These are phyloP conservation scores for Colletotrichum ledebouriae DNA, from an alignment of 2,329 filamentous ascomycete genomes.

Conservation along the genomic window DNA sequence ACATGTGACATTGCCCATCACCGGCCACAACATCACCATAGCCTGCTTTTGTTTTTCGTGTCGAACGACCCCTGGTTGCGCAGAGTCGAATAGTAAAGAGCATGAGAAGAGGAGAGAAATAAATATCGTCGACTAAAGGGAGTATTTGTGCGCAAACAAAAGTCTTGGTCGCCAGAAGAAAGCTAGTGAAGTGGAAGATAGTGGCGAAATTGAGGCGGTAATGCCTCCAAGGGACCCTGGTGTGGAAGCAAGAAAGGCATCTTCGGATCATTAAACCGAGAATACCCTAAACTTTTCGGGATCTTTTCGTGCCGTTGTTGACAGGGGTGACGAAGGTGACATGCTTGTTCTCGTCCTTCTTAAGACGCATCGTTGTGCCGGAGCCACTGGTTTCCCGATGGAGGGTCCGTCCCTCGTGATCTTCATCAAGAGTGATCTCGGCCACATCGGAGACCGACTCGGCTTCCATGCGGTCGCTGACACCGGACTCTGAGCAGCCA, in stretches of 20 bases:
- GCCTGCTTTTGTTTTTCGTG: conserved; percentile 39
- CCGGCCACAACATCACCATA: conserved; percentile 35
- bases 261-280: conserved; percentile 7
- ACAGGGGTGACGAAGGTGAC: conserved; percentile 69
- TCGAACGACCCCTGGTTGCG: conserved; percentile 37
- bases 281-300: conserved; percentile 40
- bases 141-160: conserved; percentile 40
- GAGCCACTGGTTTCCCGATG: conserved; percentile 54
- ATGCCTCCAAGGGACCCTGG: conserved; percentile 21
- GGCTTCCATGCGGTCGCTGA: conserved; percentile 69
- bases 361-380: conserved; percentile 60
- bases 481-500: conserved; percentile 70
- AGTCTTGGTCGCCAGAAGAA: conserved; percentile 42
- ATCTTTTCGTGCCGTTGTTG: conserved; percentile 54
- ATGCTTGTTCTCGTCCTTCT: conserved; percentile 68
- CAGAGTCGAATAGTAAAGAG: conserved; percentile 32
- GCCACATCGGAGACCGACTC: conserved; percentile 72
- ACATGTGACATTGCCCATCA: conserved; percentile 40
- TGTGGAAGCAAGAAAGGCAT: conserved; percentile 18
- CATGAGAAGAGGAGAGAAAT: conserved; percentile 35
- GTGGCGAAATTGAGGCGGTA: conserved; percentile 28
- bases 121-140: conserved; percentile 41
- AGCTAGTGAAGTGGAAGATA: conserved; percentile 41
- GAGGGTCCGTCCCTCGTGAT: conserved; percentile 61
- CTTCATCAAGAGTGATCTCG: conserved; percentile 73